Evolutionary conservation across 1,284 basidiomycete species (phyloP), one percentile per base, ranked within the genome.

Genomic region (Ustilago cynodontis): DNA sequence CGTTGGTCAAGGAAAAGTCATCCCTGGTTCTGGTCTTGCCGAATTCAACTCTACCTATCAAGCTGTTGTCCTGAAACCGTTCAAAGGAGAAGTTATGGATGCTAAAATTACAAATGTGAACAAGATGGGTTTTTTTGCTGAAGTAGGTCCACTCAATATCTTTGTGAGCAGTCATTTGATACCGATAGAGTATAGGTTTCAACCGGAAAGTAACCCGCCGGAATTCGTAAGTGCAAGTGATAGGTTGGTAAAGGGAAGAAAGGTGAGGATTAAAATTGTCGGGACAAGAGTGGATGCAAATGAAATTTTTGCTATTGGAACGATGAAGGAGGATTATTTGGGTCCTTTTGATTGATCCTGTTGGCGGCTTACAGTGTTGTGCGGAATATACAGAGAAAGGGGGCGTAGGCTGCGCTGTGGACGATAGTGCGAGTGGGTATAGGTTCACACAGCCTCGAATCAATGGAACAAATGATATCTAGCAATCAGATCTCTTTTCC

Each of bases 41-140:
- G 93, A 96, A 87, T 98, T 98, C 87, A 79, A 79, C 50, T 77
- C 65, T 26, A 79, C 72, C 41, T 86, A 86, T 59, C 78, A 83
- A 55, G 84, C 84, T 2, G 79, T 86, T 18, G 84, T 86, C 8
- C 65, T 86, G 33, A 85, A 84, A 68, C 84, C 84, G 35, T 99
- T 98, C 90, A 98, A 98, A 87, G 95, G 95, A 24, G 96, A 99
- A 87, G 96, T 98, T 6, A 93, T 99, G 39, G 97, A 99, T 86
- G 96, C 94, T 1, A 92, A 95, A 9, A 96, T 99, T 28, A 93
- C 92, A 78, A 95, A 94, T 77, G 97, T 99, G 45, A 97, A 93
- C 87, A 98, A 98, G 94, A 98, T 98, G 94, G 95, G 95, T 7
- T 97, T 98, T 88, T 98, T 98, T 79, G 94, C 94, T 56, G 93